Base-by-base conservation (phyloP, 257 asterid genomes). In the Penstemon barbatus region DNA sequence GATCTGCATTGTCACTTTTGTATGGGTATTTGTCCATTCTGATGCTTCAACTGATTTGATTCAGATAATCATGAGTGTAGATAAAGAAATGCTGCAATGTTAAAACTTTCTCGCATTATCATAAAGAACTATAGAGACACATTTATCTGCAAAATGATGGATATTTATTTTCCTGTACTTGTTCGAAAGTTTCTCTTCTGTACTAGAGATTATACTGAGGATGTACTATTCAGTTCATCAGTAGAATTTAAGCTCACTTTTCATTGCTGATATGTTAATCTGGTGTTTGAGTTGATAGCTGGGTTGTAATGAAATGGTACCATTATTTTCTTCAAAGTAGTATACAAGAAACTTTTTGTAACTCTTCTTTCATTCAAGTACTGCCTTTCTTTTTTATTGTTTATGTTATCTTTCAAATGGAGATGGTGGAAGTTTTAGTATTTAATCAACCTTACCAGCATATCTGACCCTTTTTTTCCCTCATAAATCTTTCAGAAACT, bases 401-500 rank as follows among this genome's bases (percentile, higher is more conserved):
- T 10, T 41, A 5, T 48, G 11, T 58, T 61, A 43, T 48, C 57
- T 18, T 46, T 57, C 64, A 62, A 52, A 48, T 58, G 55, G 38
- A 12, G 39, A 65, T 50, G 5, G 45, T 38, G 37, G 19, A 66
- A 65, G 8, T 40, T 43, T 53, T 62, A n/a, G 25, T 55, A 68
- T 38, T 68, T 42, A 61, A 43, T 8, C 48, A 3, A 36, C 38
- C 71, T 64, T 61, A 57, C 53, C 48, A 60, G 50, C 43, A 38
- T 48, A 43, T 68, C n/a, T 75, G 57, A 54, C 66, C 42, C 36
- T 51, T 59, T 54, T 42, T 55, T 13, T 42, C 9, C 45, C 33
- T 55, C 8, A 41, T 25, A 11, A 66, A 74, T 71, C 71, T 68
- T 58, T 71, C 88, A 92, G 98, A 87, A 86, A 56, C 73, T 69